These are phyloP conservation scores for Aspergillus sp. DNA, from an alignment of 2,329 filamentous ascomycete genomes.

Conservation along the genomic window DNA sequence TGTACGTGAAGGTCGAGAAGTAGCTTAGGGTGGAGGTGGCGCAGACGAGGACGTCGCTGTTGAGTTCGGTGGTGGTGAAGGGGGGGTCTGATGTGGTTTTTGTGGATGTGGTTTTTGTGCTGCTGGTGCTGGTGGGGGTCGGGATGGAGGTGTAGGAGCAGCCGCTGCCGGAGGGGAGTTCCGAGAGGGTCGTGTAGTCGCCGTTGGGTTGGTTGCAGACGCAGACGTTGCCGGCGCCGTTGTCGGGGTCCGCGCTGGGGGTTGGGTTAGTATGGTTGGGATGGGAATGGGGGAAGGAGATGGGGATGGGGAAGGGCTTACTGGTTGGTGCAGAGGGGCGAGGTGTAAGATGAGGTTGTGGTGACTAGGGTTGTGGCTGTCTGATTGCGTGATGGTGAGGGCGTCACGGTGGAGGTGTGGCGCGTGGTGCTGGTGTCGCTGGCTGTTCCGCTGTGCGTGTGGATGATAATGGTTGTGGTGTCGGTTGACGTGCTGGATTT, in stretches of 20 bases:
- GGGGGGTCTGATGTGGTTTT: not conserved
- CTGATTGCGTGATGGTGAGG: not conserved
- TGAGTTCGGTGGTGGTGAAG: not conserved
- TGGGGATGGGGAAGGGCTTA: not conserved
- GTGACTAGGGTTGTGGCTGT: not conserved
- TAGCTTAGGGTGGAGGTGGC: not conserved
- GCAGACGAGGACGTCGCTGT: not conserved
- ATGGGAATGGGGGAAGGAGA: not conserved
- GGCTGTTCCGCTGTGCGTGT: not conserved
- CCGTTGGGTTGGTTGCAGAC: not conserved
- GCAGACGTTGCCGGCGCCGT: not conserved
- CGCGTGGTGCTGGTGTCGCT: not conserved
- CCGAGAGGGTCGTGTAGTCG: not conserved
- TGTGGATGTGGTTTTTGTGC: not conserved
- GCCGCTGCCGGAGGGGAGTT: not conserved
- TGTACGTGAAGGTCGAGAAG: not conserved
- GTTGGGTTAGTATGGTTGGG: not conserved
- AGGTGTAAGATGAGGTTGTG: not conserved
- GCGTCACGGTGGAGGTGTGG: not conserved
- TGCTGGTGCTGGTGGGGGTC: not conserved
- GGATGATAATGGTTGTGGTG: not conserved
- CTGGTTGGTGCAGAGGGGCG: not conserved
- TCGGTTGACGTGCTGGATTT: not conserved
- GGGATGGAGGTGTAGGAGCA: not conserved
- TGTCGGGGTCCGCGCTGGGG: not conserved